Percentiles rank a stretch among this genome's conserved stretches.
phyloP scores from a whole-genome alignment of 1,139 yeast species.

The Casaregolazyma suthepensis region DNA sequence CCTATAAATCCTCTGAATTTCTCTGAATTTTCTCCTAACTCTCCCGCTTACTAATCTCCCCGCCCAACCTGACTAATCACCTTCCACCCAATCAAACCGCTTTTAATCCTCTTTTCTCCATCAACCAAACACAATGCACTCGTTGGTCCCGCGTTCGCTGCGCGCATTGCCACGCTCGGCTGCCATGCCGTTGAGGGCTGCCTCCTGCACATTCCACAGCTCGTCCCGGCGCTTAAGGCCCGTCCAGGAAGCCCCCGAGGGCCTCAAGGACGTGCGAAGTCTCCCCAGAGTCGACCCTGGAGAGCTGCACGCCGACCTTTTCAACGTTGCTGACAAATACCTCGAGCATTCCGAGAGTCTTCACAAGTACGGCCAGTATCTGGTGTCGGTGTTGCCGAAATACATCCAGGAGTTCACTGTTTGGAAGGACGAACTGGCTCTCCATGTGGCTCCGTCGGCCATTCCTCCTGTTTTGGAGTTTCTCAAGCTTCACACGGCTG shows the following conservation, averaged over 20 bases:
- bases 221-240: slow-evolving; percentile 8
- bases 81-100: background rate
- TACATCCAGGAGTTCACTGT: slow-evolving; percentile 78
- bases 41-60: background rate
- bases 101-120: background rate
- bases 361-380: slow-evolving; percentile 76
- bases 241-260: slow-evolving; percentile 30
- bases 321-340: slow-evolving; percentile 75
- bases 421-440: slow-evolving; percentile 83
- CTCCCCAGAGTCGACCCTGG: slow-evolving; percentile 35
- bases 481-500: slow-evolving; percentile 70
- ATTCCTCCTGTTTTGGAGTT: slow-evolving; percentile 64
- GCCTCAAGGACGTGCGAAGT: slow-evolving; percentile 26
- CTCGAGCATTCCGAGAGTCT: slow-evolving; percentile 63
- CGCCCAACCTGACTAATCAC: background rate
- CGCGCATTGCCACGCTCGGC: background rate
- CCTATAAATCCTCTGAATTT: too few relatives aligned
- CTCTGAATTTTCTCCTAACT: too few relatives aligned
- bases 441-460: slow-evolving; percentile 73
- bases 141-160: background rate
- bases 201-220: background rate
- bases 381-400: slow-evolving; percentile 76
- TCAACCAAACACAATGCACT: background rate
- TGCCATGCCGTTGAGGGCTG: background rate
- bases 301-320: slow-evolving; percentile 49